phyloP scores from a whole-genome alignment of 768 basidiomycete genomes.

The Sarcomyxa edulis region DNA sequence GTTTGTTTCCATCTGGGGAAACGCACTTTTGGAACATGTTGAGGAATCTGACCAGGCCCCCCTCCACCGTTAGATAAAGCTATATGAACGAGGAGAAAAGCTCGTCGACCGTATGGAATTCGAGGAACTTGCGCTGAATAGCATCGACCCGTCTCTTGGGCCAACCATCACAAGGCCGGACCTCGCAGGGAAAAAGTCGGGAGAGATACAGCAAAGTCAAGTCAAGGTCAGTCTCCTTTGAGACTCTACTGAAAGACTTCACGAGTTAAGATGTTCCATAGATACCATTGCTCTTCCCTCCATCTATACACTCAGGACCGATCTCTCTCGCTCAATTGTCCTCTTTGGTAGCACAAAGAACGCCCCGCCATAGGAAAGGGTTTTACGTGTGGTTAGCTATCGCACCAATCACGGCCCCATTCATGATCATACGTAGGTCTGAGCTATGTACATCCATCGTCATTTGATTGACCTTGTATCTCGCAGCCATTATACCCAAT shows the following conservation, averaged over 20 bases:
- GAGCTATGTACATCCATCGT: neutral
- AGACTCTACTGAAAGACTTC: too few species aligned
- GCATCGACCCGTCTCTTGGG: conserved; percentile 64
- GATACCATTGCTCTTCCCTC: conserved; percentile 65
- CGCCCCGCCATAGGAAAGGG: conserved; percentile 60
- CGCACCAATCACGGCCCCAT: conserved; percentile 70
- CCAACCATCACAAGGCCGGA: conserved; percentile 35
- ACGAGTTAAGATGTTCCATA: conserved; percentile 20
- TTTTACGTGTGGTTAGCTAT: conserved; percentile 62
- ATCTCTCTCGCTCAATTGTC: conserved; percentile 42
- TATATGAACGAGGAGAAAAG: conserved; percentile 61
- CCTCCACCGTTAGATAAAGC: conserved; percentile 38
- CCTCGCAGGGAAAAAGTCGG: conserved; percentile 11
- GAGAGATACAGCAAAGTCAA: too few species aligned
- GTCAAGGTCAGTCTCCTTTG: too few species aligned
- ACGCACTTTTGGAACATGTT: conserved; percentile 1
- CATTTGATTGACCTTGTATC: neutral
- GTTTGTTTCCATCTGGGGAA: neutral
- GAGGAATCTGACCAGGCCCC: neutral
- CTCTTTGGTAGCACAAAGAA: conserved; percentile 45
- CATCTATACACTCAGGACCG: conserved; percentile 29
- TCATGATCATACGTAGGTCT: conserved; percentile 68
- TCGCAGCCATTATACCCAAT: conserved; percentile 72
- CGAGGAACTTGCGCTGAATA: conserved; percentile 73
- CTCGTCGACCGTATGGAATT: conserved; percentile 71